A percentile compares a stretch with the other conserved stretches of the same genome.
Conservation (phyloP, 164 flowering plant genomes). For the Cinnamomum chago region DNA sequence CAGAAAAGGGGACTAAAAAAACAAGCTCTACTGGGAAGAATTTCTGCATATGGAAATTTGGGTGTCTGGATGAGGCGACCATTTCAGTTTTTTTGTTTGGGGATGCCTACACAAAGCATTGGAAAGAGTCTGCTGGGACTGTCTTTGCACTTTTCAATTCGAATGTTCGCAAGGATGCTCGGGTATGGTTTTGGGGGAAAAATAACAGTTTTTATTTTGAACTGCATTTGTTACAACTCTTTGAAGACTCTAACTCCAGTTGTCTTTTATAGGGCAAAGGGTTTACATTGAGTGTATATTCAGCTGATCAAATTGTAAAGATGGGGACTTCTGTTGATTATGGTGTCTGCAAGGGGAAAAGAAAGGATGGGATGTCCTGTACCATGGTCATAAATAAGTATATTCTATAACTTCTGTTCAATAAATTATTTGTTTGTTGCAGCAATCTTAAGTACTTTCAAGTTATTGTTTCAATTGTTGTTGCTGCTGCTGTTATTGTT, state of each 20-base stretch:
- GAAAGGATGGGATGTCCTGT: constrained; percentile 66
- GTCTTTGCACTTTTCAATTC: constrained; percentile 70
- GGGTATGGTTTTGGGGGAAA: constrained; percentile 31
- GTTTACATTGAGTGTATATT: constrained; percentile 58
- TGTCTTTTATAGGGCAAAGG: constrained; percentile 51
- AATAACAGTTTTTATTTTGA: background rate
- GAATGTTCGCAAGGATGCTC: constrained; percentile 56
- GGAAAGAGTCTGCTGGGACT: constrained; percentile 59
- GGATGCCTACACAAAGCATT: constrained; percentile 62
- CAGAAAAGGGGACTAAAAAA: constrained; percentile 61
- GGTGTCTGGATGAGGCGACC: constrained; percentile 60
- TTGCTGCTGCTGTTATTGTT: no score
- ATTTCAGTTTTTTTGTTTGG: constrained; percentile 82
- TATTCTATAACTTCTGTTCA: constrained; percentile 7
- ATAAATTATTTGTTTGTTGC: background rate
- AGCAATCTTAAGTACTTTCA: background rate
- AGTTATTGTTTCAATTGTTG: background rate
- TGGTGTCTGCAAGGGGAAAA: constrained; percentile 72
- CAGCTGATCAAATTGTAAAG: constrained; percentile 56
- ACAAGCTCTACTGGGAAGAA: constrained; percentile 73
- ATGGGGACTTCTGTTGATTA: constrained; percentile 74
- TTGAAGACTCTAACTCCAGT: background rate
- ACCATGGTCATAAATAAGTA: constrained; percentile 66
- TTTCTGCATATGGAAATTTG: constrained; percentile 72
- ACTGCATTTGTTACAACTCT: background rate